A percentile compares a stretch with the other conserved stretches of the same genome.
Conservation (phyloP, 2,329 filamentous ascomycete species). For the Monilinia polystroma region DNA sequence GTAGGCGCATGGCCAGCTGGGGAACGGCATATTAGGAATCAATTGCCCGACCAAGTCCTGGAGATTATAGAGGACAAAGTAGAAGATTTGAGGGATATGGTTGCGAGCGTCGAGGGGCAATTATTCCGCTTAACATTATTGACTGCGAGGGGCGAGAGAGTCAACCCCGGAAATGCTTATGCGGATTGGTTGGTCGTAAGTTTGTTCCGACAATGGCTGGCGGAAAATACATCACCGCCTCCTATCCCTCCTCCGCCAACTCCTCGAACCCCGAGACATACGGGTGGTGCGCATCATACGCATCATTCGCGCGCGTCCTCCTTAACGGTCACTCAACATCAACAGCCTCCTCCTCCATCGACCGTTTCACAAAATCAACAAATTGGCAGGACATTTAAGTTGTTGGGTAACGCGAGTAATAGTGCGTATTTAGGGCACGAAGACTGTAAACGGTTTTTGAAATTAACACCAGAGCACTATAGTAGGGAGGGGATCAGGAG, state of each 20-base stretch:
- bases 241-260: conserved; percentile 42
- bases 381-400: conserved; percentile 72
- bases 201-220: conserved; percentile 89
- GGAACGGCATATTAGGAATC: conserved; percentile 68
- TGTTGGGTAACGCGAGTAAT: conserved; percentile 61
- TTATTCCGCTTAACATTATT: conserved; percentile 77
- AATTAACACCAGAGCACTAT: conserved; percentile 78
- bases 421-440: conserved; percentile 74
- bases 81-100: conserved; percentile 82
- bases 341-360: conserved; percentile 12
- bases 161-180: conserved; percentile 75
- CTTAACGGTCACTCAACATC: conserved; percentile 17
- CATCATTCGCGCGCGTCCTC: conserved; percentile 50
- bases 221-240: conserved; percentile 80
- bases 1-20: conserved; percentile 91
- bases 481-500: conserved; percentile 79
- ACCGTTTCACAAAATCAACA: conserved; percentile 34
- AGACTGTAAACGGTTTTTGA: conserved; percentile 87
- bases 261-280: conserved; percentile 37
- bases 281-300: conserved; percentile 26
- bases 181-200: conserved; percentile 87
- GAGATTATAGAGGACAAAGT: conserved; percentile 95
- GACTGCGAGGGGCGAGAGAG: conserved; percentile 76
- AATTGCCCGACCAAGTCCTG: conserved; percentile 72
- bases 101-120: conserved; percentile 74